Evolutionary conservation across 2,329 filamentous ascomycete species (phyloP), one percentile per base, ranked within the genome.

Genomic region (Aspergillus texensis): DNA sequence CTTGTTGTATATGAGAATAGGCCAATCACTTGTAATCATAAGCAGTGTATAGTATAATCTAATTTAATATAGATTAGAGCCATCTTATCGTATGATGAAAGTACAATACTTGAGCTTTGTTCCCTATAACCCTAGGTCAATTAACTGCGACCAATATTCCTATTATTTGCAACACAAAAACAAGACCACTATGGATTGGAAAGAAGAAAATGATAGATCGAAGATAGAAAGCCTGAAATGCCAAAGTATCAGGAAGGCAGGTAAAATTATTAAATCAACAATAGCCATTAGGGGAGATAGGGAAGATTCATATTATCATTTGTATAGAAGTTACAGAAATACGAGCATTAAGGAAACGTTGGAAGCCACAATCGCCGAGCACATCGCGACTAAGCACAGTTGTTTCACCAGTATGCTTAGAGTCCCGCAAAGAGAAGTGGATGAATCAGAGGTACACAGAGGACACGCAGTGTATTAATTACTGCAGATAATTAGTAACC

Each of bases 381-480:
- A 36, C 34, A 36, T 48, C 11, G 24, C 11, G 45, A 48, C 21
- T 48, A 48, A 26, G 2, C 21, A 14, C 14, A 8, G 24, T 8
- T 48, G 21, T 24, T 48, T 26, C 45, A 48, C 45, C 12, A 48
- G 6, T 28, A 21, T 24, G 45, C 21, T 11, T 48, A n/a, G 45
- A 26, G 12, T 16, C 24, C 46, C 46, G 16, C 16, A 19, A 48
- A 48, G 45, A 16, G 24, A 26, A 9, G 46, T 50, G 26, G 26
- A 50, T 19, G 8, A 28, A 28, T 4, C 16, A 30, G 16, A 26
- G 21, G 26, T 28, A 30, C 24, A 28, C 45, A 48, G 24, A 24
- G 21, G 52, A 55, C 54, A 60, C 39, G 54, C 14, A 52, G 53
- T 57, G 55, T 34, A 69, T 76, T 70, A 76, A 64, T 76, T 76